Percentiles rank a stretch among this genome's conserved stretches.
These are phyloP conservation scores for Fusarium setosum DNA, from an alignment of 2,329 filamentous ascomycete genomes.

Conservation along the genomic window DNA sequence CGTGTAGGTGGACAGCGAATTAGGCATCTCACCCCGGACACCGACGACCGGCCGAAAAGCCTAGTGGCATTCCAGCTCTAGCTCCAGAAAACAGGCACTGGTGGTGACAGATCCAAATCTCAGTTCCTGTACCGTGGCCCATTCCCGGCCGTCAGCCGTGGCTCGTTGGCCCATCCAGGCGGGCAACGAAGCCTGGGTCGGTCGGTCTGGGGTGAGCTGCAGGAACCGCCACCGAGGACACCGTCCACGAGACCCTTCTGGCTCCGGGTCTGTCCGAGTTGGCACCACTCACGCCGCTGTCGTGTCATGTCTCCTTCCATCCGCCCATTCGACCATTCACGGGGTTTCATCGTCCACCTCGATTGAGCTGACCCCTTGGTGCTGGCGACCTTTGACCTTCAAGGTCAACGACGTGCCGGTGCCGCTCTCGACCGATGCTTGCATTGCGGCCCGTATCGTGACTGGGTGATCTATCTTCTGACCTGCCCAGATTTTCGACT, in stretches of 20 bases:
- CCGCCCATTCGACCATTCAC: constrained; percentile 17
- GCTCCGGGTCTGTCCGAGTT: constrained; percentile 44
- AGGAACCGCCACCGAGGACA: constrained; percentile 40
- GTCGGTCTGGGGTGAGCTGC: constrained; percentile 37
- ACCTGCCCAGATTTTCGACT: constrained; percentile 22
- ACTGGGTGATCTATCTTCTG: constrained; percentile 32
- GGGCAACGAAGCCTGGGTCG: neutral
- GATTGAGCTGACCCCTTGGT: neutral
- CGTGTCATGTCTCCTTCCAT: constrained; percentile 32
- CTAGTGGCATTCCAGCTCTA: neutral
- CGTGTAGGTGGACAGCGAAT: constrained; percentile 6
- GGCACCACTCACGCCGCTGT: constrained; percentile 39
- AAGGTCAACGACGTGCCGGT: constrained; percentile 14
- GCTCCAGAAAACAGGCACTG: constrained; percentile 22
- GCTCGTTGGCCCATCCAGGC: neutral
- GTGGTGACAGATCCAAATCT: constrained; percentile 34
- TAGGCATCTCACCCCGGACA: constrained; percentile 26
- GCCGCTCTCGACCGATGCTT: constrained; percentile 39
- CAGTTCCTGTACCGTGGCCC: constrained; percentile 21
- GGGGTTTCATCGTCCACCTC: neutral
- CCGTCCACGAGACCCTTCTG: constrained; percentile 40
- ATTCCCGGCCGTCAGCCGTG: constrained; percentile 21
- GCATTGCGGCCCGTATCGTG: constrained; percentile 31
- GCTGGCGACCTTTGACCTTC: constrained; percentile 21
- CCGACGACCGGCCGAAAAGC: constrained; percentile 30